Conservation (phyloP, 75 land plant genomes). For the Cryptomeria japonica region DNA sequence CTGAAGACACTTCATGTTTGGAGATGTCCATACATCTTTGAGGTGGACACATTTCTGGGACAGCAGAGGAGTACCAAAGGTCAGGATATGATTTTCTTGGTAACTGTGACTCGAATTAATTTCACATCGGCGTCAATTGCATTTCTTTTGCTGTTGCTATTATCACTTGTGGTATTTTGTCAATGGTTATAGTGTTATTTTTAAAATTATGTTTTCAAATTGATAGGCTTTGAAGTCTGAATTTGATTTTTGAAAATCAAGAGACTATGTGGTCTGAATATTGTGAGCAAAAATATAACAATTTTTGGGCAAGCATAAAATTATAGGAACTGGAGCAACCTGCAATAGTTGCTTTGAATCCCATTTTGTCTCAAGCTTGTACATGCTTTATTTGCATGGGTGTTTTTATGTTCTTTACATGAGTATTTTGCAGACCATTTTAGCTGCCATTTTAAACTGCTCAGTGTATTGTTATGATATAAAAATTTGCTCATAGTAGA, state of each 20-base stretch:
- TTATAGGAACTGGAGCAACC: neutral
- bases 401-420: neutral
- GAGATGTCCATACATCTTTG: too few species aligned
- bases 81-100: neutral
- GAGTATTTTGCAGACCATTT: too few species aligned
- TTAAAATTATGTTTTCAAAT: neutral
- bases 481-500: too few species aligned
- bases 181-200: neutral
- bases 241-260: neutral
- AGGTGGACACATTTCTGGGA: too few species aligned
- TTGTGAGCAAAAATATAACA: neutral
- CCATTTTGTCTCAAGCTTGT: neutral
- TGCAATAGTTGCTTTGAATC: neutral
- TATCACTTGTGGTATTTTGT: neutral
- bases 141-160: neutral
- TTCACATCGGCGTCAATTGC: neutral
- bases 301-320: neutral
- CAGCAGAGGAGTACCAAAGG: too few species aligned
- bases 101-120: neutral
- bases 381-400: neutral
- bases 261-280: neutral
- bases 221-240: neutral
- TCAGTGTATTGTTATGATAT: too few species aligned
- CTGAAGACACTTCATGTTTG: too few species aligned
- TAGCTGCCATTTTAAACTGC: too few species aligned